Conservation (phyloP, 1,284 basidiomycete genomes). For the Cystobasidium pallidum region DNA sequence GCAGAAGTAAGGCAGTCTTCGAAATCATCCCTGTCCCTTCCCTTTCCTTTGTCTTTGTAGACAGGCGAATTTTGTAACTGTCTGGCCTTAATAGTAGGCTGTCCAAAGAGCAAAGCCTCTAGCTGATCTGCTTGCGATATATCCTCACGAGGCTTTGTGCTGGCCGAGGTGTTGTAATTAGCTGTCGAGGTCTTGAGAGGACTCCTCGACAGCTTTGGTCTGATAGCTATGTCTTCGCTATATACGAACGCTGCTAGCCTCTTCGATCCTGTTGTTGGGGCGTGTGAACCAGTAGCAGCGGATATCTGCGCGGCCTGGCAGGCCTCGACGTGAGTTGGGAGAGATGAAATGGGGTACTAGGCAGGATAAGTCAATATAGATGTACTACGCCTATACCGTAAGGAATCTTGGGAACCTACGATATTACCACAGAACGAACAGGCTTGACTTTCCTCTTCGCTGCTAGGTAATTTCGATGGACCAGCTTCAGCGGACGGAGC, state of each 20-base stretch:
- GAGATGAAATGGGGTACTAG: constrained; percentile 9
- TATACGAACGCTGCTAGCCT: neutral
- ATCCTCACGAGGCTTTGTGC: neutral
- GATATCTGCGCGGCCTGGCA: constrained; percentile 4
- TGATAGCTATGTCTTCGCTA: neutral
- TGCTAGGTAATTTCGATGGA: neutral
- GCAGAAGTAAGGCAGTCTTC: neutral
- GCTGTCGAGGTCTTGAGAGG: neutral
- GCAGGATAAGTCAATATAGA: neutral
- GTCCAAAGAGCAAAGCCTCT: constrained; percentile 6
- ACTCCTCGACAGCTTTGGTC: neutral
- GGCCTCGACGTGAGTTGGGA: constrained; percentile 16
- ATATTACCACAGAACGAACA: constrained; percentile 24
- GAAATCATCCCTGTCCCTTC: neutral
- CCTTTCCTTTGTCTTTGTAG: constrained; percentile 13
- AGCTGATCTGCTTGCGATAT: constrained; percentile 5
- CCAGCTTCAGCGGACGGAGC: neutral
- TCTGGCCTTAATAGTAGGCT: constrained; percentile 7
- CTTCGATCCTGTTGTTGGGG: neutral
- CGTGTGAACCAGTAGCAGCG: constrained; percentile 12
- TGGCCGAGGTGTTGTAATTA: neutral
- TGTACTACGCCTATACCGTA: neutral
- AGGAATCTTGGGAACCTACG: neutral
- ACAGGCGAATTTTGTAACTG: neutral
- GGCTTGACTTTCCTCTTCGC: constrained; percentile 21